phyloP scores from a whole-genome alignment of 805 yeast species.

The Maudiozyma saulgeensis region DNA sequence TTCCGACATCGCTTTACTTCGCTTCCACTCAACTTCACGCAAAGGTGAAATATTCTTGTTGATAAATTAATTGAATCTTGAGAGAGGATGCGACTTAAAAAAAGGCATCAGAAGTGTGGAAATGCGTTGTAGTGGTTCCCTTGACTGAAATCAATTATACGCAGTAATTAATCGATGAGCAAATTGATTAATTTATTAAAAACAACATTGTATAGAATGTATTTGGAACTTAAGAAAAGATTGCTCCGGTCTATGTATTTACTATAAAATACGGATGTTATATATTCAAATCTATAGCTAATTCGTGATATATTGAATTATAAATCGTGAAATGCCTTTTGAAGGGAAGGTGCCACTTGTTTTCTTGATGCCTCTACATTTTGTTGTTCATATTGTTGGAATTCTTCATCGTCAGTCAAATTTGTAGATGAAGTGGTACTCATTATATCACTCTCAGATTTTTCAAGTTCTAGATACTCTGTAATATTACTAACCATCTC shows the following conservation, averaged over 20 bases:
- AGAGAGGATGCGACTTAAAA: no score
- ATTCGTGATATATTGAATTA: neutral
- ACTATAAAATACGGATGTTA: no score
- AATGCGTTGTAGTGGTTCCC: neutral
- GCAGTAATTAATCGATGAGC: neutral
- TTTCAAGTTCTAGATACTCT: neutral
- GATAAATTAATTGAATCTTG: no score
- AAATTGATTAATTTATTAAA: neutral
- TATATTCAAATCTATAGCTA: no score
- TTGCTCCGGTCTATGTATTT: no score
- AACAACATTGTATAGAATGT: no score
- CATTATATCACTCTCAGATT: neutral
- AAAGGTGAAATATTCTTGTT: no score
- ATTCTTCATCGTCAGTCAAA: neutral
- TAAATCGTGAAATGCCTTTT: constrained; percentile 15
- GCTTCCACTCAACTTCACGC: no score
- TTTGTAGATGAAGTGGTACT: neutral
- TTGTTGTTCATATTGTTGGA: constrained; percentile 35
- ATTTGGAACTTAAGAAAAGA: no score
- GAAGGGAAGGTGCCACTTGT: constrained; percentile 63
- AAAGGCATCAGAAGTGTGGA: no score
- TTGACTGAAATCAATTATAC: neutral
- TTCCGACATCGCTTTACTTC: no score
- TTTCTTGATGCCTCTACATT: constrained; percentile 66
- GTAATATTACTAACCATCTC: constrained; percentile 2